Conservation (phyloP, 306 rosid genomes). For the Dalbergia cultrata region DNA sequence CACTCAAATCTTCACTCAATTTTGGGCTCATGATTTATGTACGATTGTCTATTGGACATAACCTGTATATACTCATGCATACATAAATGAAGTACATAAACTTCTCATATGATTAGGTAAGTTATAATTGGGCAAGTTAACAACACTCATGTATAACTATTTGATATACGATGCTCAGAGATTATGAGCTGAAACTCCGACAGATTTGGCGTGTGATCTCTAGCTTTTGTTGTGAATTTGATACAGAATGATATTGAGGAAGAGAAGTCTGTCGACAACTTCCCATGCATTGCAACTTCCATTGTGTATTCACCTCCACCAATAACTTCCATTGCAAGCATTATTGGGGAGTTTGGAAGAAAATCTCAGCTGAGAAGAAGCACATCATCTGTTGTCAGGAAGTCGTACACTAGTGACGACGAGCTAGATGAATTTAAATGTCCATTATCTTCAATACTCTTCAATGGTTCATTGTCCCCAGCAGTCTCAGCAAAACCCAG, state of each 20-base stretch:
- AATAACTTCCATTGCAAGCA: constrained; percentile 53
- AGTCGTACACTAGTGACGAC: constrained; percentile 82
- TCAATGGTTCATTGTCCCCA: constrained; percentile 49
- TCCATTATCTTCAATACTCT: constrained; percentile 67
- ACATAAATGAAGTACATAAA: not conserved
- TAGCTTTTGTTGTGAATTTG: constrained; percentile 12
- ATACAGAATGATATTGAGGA: constrained; percentile 57
- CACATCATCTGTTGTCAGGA: constrained; percentile 66
- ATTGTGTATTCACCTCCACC: constrained; percentile 66
- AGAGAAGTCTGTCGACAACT: constrained; percentile 51
- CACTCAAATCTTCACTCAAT: not conserved
- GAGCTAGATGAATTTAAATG: constrained; percentile 79
- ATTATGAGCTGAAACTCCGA: not conserved
- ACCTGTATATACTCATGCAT: not conserved
- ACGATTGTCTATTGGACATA: not conserved
- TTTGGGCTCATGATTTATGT: not conserved
- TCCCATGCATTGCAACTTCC: constrained; percentile 68
- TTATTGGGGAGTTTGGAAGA: constrained; percentile 67
- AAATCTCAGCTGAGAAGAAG: constrained; percentile 70
- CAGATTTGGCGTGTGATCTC: not conserved
- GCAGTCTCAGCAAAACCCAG: constrained; percentile 49
- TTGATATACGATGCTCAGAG: not conserved
- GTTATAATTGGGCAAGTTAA: not conserved
- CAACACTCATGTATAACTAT: not conserved
- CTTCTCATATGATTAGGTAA: not conserved